Conservation (phyloP, 805 yeast species). For the Tetrapisispora iriomotensis region DNA sequence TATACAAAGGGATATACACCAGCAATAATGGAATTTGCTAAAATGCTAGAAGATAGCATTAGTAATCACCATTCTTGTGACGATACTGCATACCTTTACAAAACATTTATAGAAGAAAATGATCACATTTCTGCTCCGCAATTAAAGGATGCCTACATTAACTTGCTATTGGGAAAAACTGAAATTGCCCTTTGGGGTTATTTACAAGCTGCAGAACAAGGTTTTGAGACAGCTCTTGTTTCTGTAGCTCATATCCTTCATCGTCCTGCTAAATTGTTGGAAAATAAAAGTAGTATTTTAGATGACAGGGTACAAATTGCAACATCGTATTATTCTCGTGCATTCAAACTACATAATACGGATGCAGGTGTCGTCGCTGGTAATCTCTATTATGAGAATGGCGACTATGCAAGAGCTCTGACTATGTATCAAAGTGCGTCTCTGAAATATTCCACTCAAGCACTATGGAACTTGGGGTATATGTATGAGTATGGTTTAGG, state of each 20-base stretch:
- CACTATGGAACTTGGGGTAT: slow-evolving; percentile 72
- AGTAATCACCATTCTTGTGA: slow-evolving; percentile 29
- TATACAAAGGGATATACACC: slow-evolving; percentile 36
- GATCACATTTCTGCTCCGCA: slow-evolving; percentile 50
- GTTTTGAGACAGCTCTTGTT: slow-evolving; percentile 65
- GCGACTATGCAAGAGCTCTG: slow-evolving; percentile 50
- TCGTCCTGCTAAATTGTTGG: slow-evolving; percentile 35
- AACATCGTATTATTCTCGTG: slow-evolving; percentile 44
- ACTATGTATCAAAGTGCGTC: slow-evolving; percentile 55
- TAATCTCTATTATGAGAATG: slow-evolving; percentile 49
- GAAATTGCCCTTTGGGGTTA: slow-evolving; percentile 66
- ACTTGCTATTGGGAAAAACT: slow-evolving; percentile 41
- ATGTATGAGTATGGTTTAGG: slow-evolving; percentile 85
- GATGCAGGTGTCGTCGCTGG: slow-evolving; percentile 80
- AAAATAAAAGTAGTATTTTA: slow-evolving; percentile 31
- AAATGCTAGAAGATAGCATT: slow-evolving; percentile 37
- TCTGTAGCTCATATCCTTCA: slow-evolving; percentile 62
- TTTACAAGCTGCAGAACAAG: slow-evolving; percentile 83
- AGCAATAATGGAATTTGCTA: slow-evolving; percentile 40
- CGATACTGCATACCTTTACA: slow-evolving; percentile 34
- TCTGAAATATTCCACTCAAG: slow-evolving; percentile 48
- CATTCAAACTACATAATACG: slow-evolving; percentile 44
- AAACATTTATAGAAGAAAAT: slow-evolving; percentile 45
- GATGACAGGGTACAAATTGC: slow-evolving; percentile 44
- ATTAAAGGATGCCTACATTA: slow-evolving; percentile 54